Evolutionary conservation across 768 basidiomycete genomes (phyloP).

Genomic region (Tulasnella sp.): DNA sequence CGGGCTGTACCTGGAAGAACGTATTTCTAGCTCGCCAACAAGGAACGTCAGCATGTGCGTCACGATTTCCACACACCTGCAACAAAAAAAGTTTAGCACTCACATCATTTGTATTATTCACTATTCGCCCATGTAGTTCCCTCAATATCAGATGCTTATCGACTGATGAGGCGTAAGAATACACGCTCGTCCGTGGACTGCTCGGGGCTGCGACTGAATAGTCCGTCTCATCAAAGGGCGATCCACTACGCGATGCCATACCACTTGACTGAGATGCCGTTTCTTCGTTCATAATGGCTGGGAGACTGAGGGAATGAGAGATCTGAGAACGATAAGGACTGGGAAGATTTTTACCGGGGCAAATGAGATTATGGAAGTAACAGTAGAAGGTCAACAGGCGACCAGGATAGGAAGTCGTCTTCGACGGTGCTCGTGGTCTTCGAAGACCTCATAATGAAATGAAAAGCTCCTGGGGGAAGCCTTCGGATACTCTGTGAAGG

Average conservation of each 20-base stretch:
- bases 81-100: neutral
- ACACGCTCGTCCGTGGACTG: neutral
- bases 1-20: neutral
- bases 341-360: too few relatives aligned
- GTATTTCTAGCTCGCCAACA: neutral
- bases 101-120: conserved; percentile 7
- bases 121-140: neutral
- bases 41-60: neutral
- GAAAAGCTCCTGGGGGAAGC: too few relatives aligned
- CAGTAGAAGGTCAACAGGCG: too few relatives aligned
- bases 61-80: too few relatives aligned
- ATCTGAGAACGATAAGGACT: too few relatives aligned
- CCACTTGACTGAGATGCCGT: neutral
- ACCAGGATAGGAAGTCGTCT: too few relatives aligned
- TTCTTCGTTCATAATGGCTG: too few relatives aligned
- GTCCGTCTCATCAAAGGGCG: neutral
- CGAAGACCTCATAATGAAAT: too few relatives aligned
- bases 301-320: neutral
- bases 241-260: neutral
- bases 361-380: too few relatives aligned
- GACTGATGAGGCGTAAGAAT: conserved; percentile 7
- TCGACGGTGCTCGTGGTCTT: too few relatives aligned
- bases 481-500: too few relatives aligned
- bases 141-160: neutral
- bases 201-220: neutral